Conservation (phyloP, 768 basidiomycete genomes). For the Trichaptum fuscoviolaceum region DNA sequence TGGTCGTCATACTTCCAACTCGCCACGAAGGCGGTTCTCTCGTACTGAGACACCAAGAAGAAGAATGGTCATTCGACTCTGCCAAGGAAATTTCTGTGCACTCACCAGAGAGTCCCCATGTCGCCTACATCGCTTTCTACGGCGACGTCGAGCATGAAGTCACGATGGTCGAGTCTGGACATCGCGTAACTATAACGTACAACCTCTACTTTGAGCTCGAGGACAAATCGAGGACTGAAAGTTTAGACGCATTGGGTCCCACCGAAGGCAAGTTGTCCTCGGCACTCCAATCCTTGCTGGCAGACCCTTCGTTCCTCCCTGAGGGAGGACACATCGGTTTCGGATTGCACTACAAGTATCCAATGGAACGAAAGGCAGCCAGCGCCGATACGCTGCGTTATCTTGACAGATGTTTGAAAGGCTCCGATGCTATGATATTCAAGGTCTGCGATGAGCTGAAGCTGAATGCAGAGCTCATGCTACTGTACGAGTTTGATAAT, state of each 20-base stretch:
- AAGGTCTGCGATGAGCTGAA: constrained; percentile 17
- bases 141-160: constrained; percentile 44
- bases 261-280: constrained; percentile 11
- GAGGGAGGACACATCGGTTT: constrained; percentile 37
- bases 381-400: neutral
- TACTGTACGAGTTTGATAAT: constrained; percentile 16
- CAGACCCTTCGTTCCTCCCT: constrained; percentile 30
- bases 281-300: constrained; percentile 24
- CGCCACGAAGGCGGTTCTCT: constrained; percentile 40
- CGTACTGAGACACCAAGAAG: constrained; percentile 27
- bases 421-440: constrained; percentile 22
- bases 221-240: constrained; percentile 5
- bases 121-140: constrained; percentile 39
- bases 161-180: constrained; percentile 32
- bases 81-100: constrained; percentile 17
- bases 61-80: constrained; percentile 36
- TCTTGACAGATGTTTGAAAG: constrained; percentile 19
- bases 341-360: constrained; percentile 33
- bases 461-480: constrained; percentile 17
- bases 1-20: constrained; percentile 45
- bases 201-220: constrained; percentile 29
- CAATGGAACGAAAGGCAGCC: constrained; percentile 13
- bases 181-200: constrained; percentile 41
- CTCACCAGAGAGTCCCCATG: constrained; percentile 8
- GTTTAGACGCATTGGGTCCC: neutral